Conservation (phyloP, 352 stramenopile species). For the Globisporangium iwayamae region DNA sequence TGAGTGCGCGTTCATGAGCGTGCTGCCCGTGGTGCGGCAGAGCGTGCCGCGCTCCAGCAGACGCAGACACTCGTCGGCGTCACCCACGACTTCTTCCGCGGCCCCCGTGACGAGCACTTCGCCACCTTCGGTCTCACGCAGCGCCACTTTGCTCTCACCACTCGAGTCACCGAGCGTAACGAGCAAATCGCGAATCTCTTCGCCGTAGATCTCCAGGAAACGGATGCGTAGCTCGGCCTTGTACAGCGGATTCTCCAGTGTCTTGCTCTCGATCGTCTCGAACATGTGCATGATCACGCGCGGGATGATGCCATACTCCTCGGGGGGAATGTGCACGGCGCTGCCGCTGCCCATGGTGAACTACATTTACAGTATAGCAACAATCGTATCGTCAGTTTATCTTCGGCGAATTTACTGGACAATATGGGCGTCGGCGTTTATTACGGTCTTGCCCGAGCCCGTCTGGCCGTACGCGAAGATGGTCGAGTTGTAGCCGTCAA, state of each 20-base stretch:
- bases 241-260: constrained; percentile 53
- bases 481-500: constrained; percentile 89
- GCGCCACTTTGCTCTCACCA: constrained; percentile 63
- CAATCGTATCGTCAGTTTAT: too few relatives aligned
- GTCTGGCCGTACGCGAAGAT: constrained; percentile 90
- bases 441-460: constrained; percentile 72
- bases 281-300: constrained; percentile 85
- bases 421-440: background rate
- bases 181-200: constrained; percentile 89
- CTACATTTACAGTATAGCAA: background rate
- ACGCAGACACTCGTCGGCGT: constrained; percentile 74
- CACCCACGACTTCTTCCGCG: constrained; percentile 59
- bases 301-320: constrained; percentile 88
- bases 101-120: constrained; percentile 84
- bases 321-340: constrained; percentile 66
- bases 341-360: constrained; percentile 89
- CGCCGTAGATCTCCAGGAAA: constrained; percentile 92
- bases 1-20: constrained; percentile 91
- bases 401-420: too few relatives aligned
- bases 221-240: constrained; percentile 62
- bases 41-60: constrained; percentile 83
- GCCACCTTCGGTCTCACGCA: constrained; percentile 81
- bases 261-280: constrained; percentile 66
- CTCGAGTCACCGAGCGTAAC: constrained; percentile 63
- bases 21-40: constrained; percentile 82